These are phyloP conservation scores for Apophysomyces trapeziformis DNA, from an alignment of 371 early-diverging fungal species.

Conservation along the genomic window DNA sequence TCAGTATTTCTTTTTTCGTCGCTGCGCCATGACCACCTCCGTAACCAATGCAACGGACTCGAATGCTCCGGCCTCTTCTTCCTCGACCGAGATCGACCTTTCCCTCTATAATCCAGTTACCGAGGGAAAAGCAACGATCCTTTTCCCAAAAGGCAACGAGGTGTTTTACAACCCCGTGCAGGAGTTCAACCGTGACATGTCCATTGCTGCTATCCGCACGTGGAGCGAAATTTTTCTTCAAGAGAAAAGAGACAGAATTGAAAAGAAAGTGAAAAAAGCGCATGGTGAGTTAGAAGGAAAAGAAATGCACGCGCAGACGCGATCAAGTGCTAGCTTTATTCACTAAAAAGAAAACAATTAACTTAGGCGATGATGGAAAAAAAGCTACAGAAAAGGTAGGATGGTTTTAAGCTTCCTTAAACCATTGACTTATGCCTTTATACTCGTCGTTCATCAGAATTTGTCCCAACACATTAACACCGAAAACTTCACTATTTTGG, in stretches of 20 bases:
- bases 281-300: constrained; percentile 27
- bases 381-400: constrained; percentile 32
- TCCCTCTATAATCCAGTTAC: constrained; percentile 65
- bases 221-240: constrained; percentile 79
- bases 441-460: neutral
- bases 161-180: constrained; percentile 99
- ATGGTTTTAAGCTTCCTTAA: neutral
- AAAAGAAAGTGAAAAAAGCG: constrained; percentile 48
- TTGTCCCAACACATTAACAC: constrained; percentile 28
- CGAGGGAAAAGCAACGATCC: constrained; percentile 88
- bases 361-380: constrained; percentile 33
- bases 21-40: neutral
- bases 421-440: neutral
- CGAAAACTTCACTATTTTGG: constrained; percentile 79
- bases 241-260: constrained; percentile 55
- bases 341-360: neutral
- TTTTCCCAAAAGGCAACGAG: constrained; percentile 87
- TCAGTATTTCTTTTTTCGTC: neutral
- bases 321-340: no score
- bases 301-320: neutral
- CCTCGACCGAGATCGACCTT: constrained; percentile 37
- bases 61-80: neutral
- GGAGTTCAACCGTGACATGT: constrained; percentile 97
- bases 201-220: constrained; percentile 89
- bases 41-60: neutral